Percentiles rank a stretch among this genome's conserved stretches.
phyloP scores from a whole-genome alignment of 768 basidiomycete species.

The Kwoniella shandongensis region DNA sequence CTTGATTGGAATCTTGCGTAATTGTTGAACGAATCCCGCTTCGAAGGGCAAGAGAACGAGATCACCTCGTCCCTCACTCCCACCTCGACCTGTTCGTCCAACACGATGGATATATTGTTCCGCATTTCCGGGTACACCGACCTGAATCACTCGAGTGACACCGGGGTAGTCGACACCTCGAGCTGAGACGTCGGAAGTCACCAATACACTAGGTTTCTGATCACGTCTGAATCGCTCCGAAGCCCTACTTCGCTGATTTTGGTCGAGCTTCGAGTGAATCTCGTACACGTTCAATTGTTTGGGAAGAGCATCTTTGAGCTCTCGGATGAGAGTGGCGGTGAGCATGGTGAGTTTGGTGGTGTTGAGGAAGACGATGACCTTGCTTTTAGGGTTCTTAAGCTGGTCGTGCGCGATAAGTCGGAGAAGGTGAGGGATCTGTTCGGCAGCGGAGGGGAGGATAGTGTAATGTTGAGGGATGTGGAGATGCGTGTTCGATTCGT shows the following conservation, averaged over 20 bases:
- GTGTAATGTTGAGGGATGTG: constrained; percentile 82
- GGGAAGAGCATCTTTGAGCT: constrained; percentile 61
- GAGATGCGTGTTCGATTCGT: constrained; percentile 65
- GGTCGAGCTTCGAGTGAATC: constrained; percentile 74
- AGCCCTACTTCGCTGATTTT: constrained; percentile 61
- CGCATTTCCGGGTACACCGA: constrained; percentile 70
- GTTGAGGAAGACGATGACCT: constrained; percentile 76
- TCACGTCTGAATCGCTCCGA: constrained; percentile 66
- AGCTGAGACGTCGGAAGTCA: constrained; percentile 86
- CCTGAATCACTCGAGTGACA: constrained; percentile 84
- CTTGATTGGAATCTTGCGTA: constrained; percentile 70
- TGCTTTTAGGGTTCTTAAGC: constrained; percentile 66
- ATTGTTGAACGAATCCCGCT: constrained; percentile 63
- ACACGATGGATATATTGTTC: constrained; percentile 85
- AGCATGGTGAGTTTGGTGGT: constrained; percentile 84
- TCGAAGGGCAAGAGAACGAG: constrained; percentile 80
- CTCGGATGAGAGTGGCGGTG: constrained; percentile 64
- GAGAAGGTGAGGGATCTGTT: constrained; percentile 76
- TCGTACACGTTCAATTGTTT: constrained; percentile 65
- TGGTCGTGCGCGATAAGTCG: constrained; percentile 86
- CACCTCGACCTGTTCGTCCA: constrained; percentile 76
- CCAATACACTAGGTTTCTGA: constrained; percentile 63
- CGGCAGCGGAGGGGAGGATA: constrained; percentile 63
- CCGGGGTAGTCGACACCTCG: constrained; percentile 86
- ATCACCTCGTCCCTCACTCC: constrained; percentile 68